Base-by-base conservation (phyloP, 441 rosid genomes). In the Erodium moschatum region DNA sequence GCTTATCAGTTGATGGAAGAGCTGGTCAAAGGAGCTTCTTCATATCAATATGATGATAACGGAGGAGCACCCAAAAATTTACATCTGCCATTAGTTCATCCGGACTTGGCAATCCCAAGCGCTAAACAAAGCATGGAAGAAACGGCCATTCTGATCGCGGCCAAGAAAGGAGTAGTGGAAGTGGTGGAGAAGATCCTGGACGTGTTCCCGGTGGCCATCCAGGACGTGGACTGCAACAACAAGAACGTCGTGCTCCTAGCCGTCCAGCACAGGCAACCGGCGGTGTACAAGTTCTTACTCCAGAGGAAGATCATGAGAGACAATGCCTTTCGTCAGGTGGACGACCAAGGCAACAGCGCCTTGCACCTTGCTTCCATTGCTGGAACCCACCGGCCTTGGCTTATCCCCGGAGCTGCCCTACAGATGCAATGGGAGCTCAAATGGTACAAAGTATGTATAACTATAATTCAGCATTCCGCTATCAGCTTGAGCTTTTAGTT, bases 341-440 rank as follows among this genome's bases (percentile, higher is more conserved):
- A 84, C 61, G 1, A 31, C n/a, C 5, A 80, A 0, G 83, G 85
- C 16, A 81, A 84, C 35, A 75, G 84, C n/a, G 84, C 84, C 0
- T 46, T 82, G 65, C 87, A 82, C 67, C 77, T 84, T 15, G 83
- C 87, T 8, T 84, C 81, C n/a, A 75, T 29, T 29, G 69, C 73
- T 0, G 76, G 85, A 9, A 74, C 48, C 9, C 58, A 70, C 63
- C 75, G 73, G 54, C 84, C 85, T 9, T 78, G 85, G 85, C 72
- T 72, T 6, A 81, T 78, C 61, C 81, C 80, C 0, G 83, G 84
- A 5, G 76, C 82, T 33, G 84, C 85, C 5, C 54, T 84, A 11
- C 82, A 81, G 29, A 81, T 84, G 85, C 81, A 84, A 68, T 78
- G 84, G 84, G 85, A 82, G 54, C 31, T 80, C 19, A 84, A 77